These are phyloP conservation scores for Carex kokanica DNA, from an alignment of 176 grass and related monocot species.

Conservation along the genomic window DNA sequence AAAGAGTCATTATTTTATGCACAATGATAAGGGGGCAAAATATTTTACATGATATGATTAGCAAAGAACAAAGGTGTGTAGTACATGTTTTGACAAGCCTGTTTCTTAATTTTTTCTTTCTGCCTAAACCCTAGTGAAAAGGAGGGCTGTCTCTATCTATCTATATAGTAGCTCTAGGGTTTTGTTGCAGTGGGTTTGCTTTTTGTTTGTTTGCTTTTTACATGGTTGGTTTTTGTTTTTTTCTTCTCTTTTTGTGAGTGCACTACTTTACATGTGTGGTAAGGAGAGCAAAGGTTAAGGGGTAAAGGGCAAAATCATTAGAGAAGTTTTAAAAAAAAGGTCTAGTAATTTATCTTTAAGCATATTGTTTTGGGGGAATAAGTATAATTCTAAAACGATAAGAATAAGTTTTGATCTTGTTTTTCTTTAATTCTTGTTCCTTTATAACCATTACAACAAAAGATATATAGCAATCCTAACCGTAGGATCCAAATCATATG, in stretches of 20 bases:
- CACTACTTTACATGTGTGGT: constrained; percentile 22
- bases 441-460: background rate
- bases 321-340: constrained; percentile 4
- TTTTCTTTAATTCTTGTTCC: background rate
- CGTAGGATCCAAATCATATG: too few relatives aligned
- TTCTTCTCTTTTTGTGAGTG: constrained; percentile 26
- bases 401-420: background rate
- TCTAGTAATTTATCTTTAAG: background rate
- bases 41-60: background rate
- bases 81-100: constrained; percentile 18
- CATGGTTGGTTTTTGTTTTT: constrained; percentile 55
- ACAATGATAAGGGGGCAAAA: background rate
- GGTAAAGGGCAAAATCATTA: background rate
- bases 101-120: constrained; percentile 26
- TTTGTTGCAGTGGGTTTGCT: constrained; percentile 29
- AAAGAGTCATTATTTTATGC: constrained; percentile 23
- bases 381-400: constrained; percentile 6
- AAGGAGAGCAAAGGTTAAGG: constrained; percentile 13
- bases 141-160: constrained; percentile 6
- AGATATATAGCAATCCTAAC: background rate
- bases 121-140: constrained; percentile 31
- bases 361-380: background rate
- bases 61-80: constrained; percentile 4
- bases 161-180: constrained; percentile 13
- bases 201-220: constrained; percentile 38